A percentile compares a stretch with the other conserved stretches of the same genome.
These are phyloP conservation scores for Kodamaea ohmeri DNA, from an alignment of 1,139 yeast species.

Conservation along the genomic window DNA sequence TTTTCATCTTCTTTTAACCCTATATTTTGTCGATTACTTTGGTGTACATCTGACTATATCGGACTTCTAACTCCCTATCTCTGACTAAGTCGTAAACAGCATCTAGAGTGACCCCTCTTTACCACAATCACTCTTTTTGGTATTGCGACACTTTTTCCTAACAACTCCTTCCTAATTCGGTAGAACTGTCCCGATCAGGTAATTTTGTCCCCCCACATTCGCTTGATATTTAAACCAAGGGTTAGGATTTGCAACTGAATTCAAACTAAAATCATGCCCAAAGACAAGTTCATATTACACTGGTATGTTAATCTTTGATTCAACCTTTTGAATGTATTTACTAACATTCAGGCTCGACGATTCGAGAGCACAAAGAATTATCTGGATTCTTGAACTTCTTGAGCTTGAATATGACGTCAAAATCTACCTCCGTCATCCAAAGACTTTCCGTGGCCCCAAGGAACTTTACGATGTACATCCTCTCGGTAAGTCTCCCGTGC, in stretches of 20 bases:
- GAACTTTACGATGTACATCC: constrained; percentile 54
- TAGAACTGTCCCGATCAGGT: background rate
- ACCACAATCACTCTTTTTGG: no score
- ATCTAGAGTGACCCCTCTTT: no score
- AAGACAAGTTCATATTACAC: constrained; percentile 29
- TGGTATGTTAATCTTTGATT: constrained; percentile 24
- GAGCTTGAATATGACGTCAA: constrained; percentile 51
- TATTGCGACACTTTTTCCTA: background rate
- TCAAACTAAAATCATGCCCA: constrained; percentile 6
- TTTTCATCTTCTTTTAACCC: no score
- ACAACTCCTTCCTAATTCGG: background rate
- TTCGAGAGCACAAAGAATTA: constrained; percentile 52
- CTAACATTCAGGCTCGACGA: constrained; percentile 38
- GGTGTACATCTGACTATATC: no score
- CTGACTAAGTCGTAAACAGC: no score
- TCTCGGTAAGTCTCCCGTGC: constrained; percentile 54
- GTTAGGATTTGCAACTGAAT: no score
- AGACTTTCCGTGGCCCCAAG: constrained; percentile 43
- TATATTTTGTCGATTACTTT: no score
- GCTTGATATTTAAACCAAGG: no score
- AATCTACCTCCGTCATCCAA: constrained; percentile 45
- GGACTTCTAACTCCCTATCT: no score
- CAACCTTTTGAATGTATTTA: constrained; percentile 8
- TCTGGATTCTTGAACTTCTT: constrained; percentile 56
- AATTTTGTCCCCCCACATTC: constrained; percentile 2